These are phyloP conservation scores for Brassica hybrid DNA, from an alignment of 441 rosid genomes.

Conservation along the genomic window DNA sequence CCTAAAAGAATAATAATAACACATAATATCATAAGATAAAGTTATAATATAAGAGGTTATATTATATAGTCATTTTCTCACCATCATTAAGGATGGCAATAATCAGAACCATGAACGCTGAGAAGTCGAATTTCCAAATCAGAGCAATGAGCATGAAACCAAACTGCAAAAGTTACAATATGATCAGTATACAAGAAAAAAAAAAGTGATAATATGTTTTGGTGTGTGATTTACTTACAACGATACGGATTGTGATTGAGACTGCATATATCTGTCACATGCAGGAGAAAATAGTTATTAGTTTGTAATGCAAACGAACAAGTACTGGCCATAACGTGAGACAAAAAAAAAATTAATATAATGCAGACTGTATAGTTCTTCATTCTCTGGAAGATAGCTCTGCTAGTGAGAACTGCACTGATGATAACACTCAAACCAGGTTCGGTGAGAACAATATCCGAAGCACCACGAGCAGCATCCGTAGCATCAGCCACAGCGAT, in stretches of 20 bases:
- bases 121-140: conserved; percentile 1
- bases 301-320: neutral
- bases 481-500: conserved; percentile 50
- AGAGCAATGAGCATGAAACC: conserved; percentile 9
- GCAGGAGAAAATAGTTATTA: neutral
- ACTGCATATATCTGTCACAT: conserved; percentile 81
- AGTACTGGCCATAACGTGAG: neutral
- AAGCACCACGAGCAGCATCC: conserved; percentile 49
- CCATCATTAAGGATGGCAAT: conserved; percentile 10
- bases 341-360: conserved; percentile 1
- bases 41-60: no score
- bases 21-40: neutral
- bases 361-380: conserved; percentile 45
- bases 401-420: conserved; percentile 48
- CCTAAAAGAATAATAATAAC: conserved; percentile 25
- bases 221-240: conserved; percentile 57
- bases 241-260: conserved; percentile 96
- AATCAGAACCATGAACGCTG: conserved; percentile 6
- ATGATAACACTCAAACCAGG: conserved; percentile 49
- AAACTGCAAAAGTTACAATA: conserved; percentile 5
- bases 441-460: conserved; percentile 48
- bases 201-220: neutral
- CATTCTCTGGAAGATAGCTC: conserved; percentile 51
- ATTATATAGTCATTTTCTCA: neutral
- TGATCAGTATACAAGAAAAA: conserved; percentile 1